Base-by-base conservation (phyloP, 805 yeast species). In the Yarrowia keelungensis region DNA sequence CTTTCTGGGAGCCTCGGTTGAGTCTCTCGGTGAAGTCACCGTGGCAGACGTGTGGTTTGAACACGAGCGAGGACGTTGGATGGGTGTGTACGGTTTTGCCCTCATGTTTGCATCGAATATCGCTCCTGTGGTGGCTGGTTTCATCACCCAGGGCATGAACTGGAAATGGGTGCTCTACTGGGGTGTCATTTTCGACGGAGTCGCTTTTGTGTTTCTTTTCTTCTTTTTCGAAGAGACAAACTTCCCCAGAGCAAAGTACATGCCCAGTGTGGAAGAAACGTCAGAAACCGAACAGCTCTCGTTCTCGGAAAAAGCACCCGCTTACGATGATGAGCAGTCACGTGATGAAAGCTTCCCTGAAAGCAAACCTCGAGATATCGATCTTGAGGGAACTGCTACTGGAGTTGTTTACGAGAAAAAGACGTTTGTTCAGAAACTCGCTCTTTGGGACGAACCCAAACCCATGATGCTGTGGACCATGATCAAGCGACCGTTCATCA, bases 1-100 rank as follows among this genome's bases (percentile, higher is more conserved):
- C 73, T 75, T 89, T 61, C 87, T 89, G 75, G 90, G 87, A 16
- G 94, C 94, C n/a, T 87, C 89, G 14, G 84, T 89, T 47, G 97
- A 90, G 76, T 86, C 91, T 4, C 87, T 92, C 75, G 70, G 92
- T 83, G 80, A 83, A 85, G 73, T 88, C 86, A 56, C 82, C 83
- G 73, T 84, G 32, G 80, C 92, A 3, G 97, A 91, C 75, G 84
- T 90, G 75, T 91, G 86, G 75, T 91, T 83, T 78, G 89, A 87
- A 72, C 97, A 91, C 76, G 92, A 90, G 75, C 80, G 91, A 32
- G 92, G 93, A 65, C 81, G 87, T 26, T 86, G 86, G 12, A 82
- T 91, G 76, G 90, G 95, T 0, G 81, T 87, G 12, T 91, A 90
- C 78, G 90, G 89, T 71, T 74, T 90, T 78, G 87, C 90, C 19